Evolutionary conservation across 768 basidiomycete species (phyloP), one percentile per base, ranked within the genome.

Genomic region (Dioszegia aurantiaca): DNA sequence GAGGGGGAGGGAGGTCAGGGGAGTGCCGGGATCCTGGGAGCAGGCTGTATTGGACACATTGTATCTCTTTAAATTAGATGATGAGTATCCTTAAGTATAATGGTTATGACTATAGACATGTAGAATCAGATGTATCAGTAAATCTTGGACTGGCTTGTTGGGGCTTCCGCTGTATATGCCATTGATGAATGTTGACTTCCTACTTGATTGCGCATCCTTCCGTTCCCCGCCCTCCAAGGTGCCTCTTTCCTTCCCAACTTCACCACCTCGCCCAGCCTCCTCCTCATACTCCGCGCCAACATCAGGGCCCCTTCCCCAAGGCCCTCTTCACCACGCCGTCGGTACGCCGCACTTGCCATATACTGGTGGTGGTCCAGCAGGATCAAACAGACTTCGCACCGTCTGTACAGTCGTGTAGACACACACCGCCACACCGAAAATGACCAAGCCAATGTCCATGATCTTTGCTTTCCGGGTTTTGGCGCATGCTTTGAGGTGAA

Each of bases 401-500:
- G 90, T 94, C 77, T 91, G 88, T 1, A 79, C 67, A 4, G 88
- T 89, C 11, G 92, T 93, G 76, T 89, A 97, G 17, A 81, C 76
- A 46, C 87, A 85, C 10, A 85, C 89, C 16, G 80, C 54, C 51
- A 84, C 23, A 6, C 92, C 92, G 75, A 95, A 92, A 14, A 83
- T 68, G 63, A 90, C 83, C 68, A 97, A 78, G 26, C 81, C 77
- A 42, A 86, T 85, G 75, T 97, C 92, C 1, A 79, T 79, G 3
- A 81, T 41, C 72, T 86, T 89, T 76, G 86, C 80, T 64, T 70
- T 82, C 59, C 81, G 80, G 0, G 88, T 92, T 61, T 79, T 81
- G 5, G 92, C 87, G 65, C 86, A 68, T 4, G 73, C 79, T 48
- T 67, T 87, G 79, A 90, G 88, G 73, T 94, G 92, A 60, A 95